Conservation (phyloP, 2,329 filamentous ascomycete species). For the Penicillium palitans region DNA sequence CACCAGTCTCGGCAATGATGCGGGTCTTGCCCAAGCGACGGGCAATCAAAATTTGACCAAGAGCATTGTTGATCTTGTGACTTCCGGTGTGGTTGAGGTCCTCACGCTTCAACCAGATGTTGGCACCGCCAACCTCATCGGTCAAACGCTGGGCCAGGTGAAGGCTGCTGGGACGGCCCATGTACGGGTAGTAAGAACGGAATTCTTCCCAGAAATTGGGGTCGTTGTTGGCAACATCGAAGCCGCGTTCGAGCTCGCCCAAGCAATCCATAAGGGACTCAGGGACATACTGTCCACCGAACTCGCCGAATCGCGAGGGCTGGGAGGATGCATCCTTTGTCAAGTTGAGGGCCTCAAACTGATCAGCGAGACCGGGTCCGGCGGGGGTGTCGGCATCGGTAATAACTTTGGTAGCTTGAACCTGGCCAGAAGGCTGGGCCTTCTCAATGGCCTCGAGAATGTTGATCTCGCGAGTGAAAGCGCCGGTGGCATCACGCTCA, state of each 20-base stretch:
- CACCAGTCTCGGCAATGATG: constrained; percentile 97
- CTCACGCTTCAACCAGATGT: constrained; percentile 97
- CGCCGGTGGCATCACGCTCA: constrained; percentile 47
- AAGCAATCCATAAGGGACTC: constrained; percentile 98
- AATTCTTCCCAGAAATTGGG: constrained; percentile 97
- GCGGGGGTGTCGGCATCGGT: constrained; percentile 56
- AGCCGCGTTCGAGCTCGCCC: constrained; percentile 84
- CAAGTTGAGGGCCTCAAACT: constrained; percentile 78
- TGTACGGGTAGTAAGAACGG: constrained; percentile 92
- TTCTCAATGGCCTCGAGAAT: constrained; percentile 67
- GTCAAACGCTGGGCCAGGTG: constrained; percentile 88
- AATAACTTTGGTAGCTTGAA: constrained; percentile 63
- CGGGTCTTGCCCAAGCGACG: constrained; percentile 86
- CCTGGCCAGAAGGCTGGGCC: constrained; percentile 54
- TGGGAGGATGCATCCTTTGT: constrained; percentile 59
- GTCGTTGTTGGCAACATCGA: constrained; percentile 83
- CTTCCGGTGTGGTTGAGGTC: constrained; percentile 97
- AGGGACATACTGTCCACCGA: constrained; percentile 95
- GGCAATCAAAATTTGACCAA: constrained; percentile 89
- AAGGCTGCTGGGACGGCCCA: constrained; percentile 89
- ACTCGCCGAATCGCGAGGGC: constrained; percentile 88
- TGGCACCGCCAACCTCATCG: constrained; percentile 84
- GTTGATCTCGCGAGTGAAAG: constrained; percentile 64
- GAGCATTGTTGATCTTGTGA: constrained; percentile 99
- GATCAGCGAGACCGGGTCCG: constrained; percentile 73